Percentiles rank a stretch among this genome's conserved stretches.
Evolutionary conservation across 1,139 yeast species (phyloP).

Genomic region (Candida frijolesensis): DNA sequence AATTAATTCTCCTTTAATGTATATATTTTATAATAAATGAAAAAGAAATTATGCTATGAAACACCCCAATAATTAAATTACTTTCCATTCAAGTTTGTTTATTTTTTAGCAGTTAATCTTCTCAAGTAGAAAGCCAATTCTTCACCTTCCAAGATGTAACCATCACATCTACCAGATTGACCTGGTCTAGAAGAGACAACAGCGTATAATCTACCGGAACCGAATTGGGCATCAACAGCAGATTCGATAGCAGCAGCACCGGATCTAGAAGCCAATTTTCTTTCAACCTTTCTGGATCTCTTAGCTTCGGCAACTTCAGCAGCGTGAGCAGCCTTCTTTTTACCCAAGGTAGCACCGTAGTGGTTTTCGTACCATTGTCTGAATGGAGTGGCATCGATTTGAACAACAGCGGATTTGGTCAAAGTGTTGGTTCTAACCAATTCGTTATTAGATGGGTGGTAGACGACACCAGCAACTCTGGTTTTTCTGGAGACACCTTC

Average conservation of each 20-base stretch:
- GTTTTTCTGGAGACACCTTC: constrained; percentile 99
- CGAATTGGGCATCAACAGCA: constrained; percentile 94
- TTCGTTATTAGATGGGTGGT: constrained; percentile 99
- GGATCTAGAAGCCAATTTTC: constrained; percentile 92
- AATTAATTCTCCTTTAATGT: constrained; percentile 2
- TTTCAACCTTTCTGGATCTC: constrained; percentile 82
- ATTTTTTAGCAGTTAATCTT: constrained; percentile 99
- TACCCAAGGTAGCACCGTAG: constrained; percentile 94
- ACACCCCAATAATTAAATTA: neutral
- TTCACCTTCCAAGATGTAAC: constrained; percentile 99
- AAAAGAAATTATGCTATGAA: constrained; percentile 4
- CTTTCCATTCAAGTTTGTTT: constrained; percentile 33
- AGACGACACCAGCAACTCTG: constrained; percentile 96
- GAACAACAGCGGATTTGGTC: constrained; percentile 98
- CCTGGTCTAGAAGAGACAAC: constrained; percentile 99
- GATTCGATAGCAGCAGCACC: constrained; percentile 80
- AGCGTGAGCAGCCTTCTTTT: constrained; percentile 54
- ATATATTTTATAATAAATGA: constrained; percentile 6
- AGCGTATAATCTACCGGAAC: constrained; percentile 99
- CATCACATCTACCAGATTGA: constrained; percentile 99
- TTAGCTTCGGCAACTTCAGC: constrained; percentile 56
- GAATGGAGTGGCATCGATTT: constrained; percentile 99
- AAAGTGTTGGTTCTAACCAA: constrained; percentile 99
- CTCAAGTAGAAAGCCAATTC: constrained; percentile 99
- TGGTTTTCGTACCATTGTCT: constrained; percentile 99